Conservation (phyloP, 495 filamentous ascomycete genomes). For the Aspergillus bertholletiae region DNA sequence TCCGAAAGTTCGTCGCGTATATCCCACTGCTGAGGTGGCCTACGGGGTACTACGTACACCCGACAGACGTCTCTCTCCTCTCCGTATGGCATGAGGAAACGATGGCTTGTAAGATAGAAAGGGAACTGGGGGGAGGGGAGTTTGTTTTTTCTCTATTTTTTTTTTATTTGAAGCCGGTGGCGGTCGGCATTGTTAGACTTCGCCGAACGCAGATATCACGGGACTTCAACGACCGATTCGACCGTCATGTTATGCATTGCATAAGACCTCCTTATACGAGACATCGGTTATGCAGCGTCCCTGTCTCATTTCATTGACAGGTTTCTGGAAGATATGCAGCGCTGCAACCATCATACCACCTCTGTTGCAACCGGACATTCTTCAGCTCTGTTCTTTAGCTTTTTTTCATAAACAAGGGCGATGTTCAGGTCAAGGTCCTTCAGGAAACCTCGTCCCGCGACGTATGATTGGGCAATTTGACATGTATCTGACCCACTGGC, state of each 20-base stretch:
- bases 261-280: neutral
- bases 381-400: neutral
- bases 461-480: slow-evolving; percentile 8
- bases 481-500: slow-evolving; percentile 7
- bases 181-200: neutral
- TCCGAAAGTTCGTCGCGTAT: neutral
- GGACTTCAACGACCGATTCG: neutral
- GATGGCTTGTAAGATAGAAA: neutral
- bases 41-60: neutral
- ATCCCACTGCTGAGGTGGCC: neutral
- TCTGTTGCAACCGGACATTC: neutral
- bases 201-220: neutral
- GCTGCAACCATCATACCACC: neutral
- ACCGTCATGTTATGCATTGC: neutral
- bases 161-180: too few relatives aligned
- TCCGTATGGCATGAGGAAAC: neutral
- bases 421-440: neutral
- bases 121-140: too few relatives aligned
- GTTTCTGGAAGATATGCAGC: neutral
- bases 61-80: neutral
- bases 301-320: neutral
- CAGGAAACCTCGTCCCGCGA: neutral
- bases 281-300: neutral
- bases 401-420: neutral
- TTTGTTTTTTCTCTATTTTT: too few relatives aligned